These are phyloP conservation scores for Athelia psychrophila DNA, from an alignment of 1,284 basidiomycete species.

Conservation along the genomic window DNA sequence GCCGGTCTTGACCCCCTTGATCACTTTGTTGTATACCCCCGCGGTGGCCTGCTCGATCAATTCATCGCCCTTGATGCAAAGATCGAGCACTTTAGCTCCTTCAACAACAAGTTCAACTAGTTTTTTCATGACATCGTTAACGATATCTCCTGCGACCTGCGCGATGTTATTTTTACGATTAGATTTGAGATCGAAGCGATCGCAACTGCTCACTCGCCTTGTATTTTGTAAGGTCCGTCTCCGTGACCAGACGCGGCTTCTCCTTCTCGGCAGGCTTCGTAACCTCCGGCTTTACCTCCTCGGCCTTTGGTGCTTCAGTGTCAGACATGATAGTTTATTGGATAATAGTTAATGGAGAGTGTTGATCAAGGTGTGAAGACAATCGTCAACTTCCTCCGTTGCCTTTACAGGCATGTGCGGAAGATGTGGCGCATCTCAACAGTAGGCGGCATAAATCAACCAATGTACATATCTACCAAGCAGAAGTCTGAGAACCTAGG, in stretches of 20 bases:
- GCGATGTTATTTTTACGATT: conserved; percentile 4
- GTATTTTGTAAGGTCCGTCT: conserved; percentile 81
- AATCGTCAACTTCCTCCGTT: too few species aligned
- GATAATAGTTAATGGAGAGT: not conserved
- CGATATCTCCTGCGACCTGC: conserved; percentile 88
- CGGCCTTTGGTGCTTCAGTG: conserved; percentile 44
- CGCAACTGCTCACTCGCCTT: conserved; percentile 48
- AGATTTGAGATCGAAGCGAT: conserved; percentile 10
- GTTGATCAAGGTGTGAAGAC: too few species aligned
- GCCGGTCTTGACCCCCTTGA: conserved; percentile 82
- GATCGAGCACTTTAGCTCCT: conserved; percentile 87
- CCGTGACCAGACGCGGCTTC: conserved; percentile 45
- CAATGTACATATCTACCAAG: too few species aligned
- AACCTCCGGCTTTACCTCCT: conserved; percentile 16
- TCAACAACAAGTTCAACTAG: conserved; percentile 75
- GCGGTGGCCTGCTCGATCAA: conserved; percentile 84
- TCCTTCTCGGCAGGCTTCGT: conserved; percentile 40
- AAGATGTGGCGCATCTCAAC: too few species aligned
- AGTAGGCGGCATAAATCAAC: too few species aligned
- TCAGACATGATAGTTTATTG: conserved; percentile 42
- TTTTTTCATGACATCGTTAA: conserved; percentile 84
- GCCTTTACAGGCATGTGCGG: too few species aligned
- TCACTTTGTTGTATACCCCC: conserved; percentile 87
- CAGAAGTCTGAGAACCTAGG: too few species aligned
- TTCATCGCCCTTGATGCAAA: conserved; percentile 92